Conservation (phyloP, 495 filamentous ascomycete species). For the Margaritispora aquatica region DNA sequence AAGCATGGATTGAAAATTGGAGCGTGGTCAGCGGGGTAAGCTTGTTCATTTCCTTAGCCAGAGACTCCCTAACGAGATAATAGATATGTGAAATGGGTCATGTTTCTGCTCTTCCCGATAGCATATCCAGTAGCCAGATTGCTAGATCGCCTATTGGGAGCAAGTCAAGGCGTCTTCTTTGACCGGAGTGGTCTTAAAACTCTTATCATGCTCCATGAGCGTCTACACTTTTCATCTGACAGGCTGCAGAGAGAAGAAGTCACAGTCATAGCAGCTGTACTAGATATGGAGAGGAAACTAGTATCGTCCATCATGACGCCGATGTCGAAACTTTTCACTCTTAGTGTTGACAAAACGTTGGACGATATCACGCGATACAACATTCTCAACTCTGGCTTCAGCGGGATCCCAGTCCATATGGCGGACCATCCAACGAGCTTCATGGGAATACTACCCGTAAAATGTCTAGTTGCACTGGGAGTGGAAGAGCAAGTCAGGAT, state of each 20-base stretch:
- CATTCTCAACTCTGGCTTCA: conserved; percentile 1
- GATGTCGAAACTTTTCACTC: conserved; percentile 2
- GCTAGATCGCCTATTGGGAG: conserved; percentile 4
- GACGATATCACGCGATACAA: conserved; percentile 5
- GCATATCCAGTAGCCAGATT: conserved; percentile 9
- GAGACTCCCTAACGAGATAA: background rate
- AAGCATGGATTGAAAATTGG: conserved; percentile 10
- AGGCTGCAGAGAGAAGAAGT: conserved; percentile 1
- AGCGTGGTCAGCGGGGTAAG: conserved; percentile 4
- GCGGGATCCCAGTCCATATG: background rate
- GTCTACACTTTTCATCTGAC: background rate
- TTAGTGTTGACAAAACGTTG: conserved; percentile 1
- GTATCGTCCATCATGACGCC: conserved; percentile 9
- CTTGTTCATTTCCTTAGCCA: background rate
- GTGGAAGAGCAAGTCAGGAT: conserved; percentile 1
- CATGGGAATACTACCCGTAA: conserved; percentile 1
- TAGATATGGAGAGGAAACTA: background rate
- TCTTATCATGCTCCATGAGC: conserved; percentile 6
- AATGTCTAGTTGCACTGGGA: conserved; percentile 2
- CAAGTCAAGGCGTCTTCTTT: conserved; percentile 5
- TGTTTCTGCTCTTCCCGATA: conserved; percentile 8
- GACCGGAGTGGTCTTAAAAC: conserved; percentile 1
- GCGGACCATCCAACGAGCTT: background rate
- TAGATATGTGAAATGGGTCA: conserved; percentile 10
- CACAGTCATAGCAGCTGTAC: background rate